Base-by-base conservation (phyloP, 2,329 filamentous ascomycete genomes). In the Emmonsia crescens region DNA sequence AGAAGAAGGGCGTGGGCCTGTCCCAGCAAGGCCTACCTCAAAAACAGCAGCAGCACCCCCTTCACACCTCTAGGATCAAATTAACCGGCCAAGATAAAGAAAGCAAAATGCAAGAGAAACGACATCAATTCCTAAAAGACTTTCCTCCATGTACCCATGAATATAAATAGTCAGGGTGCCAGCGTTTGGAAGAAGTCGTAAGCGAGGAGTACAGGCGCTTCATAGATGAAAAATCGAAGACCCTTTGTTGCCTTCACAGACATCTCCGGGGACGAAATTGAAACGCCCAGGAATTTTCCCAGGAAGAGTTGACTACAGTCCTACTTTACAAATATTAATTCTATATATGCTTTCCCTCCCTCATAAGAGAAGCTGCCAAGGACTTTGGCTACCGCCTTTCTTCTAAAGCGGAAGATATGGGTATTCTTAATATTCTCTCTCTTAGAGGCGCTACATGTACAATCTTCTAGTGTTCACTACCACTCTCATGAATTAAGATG, bases 151-250 rank as follows among this genome's bases (percentile, higher is more conserved):
- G n/a, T 19, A 52, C 58, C 4, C 8, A 19, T 3, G 46, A 42
- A 60, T 60, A 60, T 9, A 60, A 51, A 31, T 60, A 49, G 38
- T 52, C 42, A 38, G 58, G 58, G 21, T 60, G 52, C 44, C 4
- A 60, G 21, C 27, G 8, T 16, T 24, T 60, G 58, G 27, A 60
- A 33, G 27, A 29, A 29, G 44, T 4, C n/a, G n/a, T 46, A 46
- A 46, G n/a, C 24, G 44, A 46, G n/a, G 44, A 46, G 44, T 46
- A 24, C 8, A 46, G n/a, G n/a, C 44, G 44, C 44, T 16, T 51
- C 21, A 1, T 54, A 38, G 21, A 31, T 19, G 10, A 60, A 40
- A 40, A 31, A 33, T 4, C 12, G 36, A 31, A 24, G 58, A 19
- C 58, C 36, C 4, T 51, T 38, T 38, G 46, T 52, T 21, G n/a